Evolutionary conservation across 2,329 filamentous ascomycete species (phyloP).

Genomic region (Penicillium sp.): DNA sequence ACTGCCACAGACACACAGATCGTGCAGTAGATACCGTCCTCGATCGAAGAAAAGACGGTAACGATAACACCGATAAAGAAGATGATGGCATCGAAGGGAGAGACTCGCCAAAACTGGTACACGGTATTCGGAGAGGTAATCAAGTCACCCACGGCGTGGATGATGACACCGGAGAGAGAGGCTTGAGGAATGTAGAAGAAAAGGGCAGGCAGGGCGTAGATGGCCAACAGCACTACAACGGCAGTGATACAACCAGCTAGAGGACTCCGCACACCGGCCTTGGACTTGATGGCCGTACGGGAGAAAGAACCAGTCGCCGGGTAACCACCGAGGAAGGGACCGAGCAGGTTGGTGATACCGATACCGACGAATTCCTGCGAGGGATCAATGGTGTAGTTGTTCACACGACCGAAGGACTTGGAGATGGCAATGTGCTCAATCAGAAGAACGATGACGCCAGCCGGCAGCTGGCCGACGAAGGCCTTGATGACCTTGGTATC

Average conservation of each 20-base stretch:
- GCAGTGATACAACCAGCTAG: slow-evolving; percentile 87
- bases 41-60: slow-evolving; percentile 81
- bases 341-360: slow-evolving; percentile 81
- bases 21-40: slow-evolving; percentile 87
- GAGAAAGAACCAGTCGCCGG: slow-evolving; percentile 94
- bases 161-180: slow-evolving; percentile 80
- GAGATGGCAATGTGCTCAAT: slow-evolving; percentile 97
- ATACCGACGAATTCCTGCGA: slow-evolving; percentile 96
- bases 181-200: slow-evolving; percentile 92
- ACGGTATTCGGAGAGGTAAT: slow-evolving; percentile 87
- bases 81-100: slow-evolving; percentile 81
- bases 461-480: slow-evolving; percentile 70
- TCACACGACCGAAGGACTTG: slow-evolving; percentile 92
- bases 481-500: slow-evolving; percentile 61
- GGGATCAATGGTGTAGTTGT: slow-evolving; percentile 93
- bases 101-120: slow-evolving; percentile 93
- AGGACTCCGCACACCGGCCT: slow-evolving; percentile 88
- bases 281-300: slow-evolving; percentile 93
- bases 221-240: slow-evolving; percentile 76
- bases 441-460: slow-evolving; percentile 85
- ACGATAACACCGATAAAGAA: slow-evolving; percentile 92
- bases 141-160: slow-evolving; percentile 89
- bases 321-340: slow-evolving; percentile 87
- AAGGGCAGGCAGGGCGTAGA: slow-evolving; percentile 79
- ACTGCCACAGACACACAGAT: slow-evolving; percentile 71